Percentiles rank a stretch among this genome's conserved stretches.
Conservation (phyloP, 2,329 filamentous ascomycete species). For the Pseudocercospora musae region DNA sequence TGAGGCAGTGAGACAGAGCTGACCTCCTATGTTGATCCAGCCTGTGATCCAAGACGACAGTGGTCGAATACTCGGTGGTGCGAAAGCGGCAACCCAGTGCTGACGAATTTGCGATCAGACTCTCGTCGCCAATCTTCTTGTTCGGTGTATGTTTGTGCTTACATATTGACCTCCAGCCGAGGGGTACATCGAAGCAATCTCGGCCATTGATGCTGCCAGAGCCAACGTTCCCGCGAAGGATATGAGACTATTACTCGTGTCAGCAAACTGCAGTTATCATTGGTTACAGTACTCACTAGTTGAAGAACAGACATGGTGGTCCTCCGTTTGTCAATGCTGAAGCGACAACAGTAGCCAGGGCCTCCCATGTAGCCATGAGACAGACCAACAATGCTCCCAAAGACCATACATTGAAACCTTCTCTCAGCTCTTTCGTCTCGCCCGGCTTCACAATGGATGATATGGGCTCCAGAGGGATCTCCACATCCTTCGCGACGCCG, state of each 20-base stretch:
- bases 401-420: constrained; percentile 38
- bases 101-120: constrained; percentile 41
- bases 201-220: constrained; percentile 41
- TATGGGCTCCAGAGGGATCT: constrained; percentile 12
- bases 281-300: constrained; percentile 34
- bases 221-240: constrained; percentile 42
- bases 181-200: constrained; percentile 41
- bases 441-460: constrained; percentile 13
- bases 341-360: constrained; percentile 46
- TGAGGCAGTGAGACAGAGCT: constrained; percentile 19
- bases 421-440: constrained; percentile 11
- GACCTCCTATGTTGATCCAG: constrained; percentile 24
- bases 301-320: constrained; percentile 48
- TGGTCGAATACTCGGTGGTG: constrained; percentile 35
- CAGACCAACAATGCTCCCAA: constrained; percentile 46
- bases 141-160: neutral
- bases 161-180: constrained; percentile 28
- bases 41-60: constrained; percentile 40
- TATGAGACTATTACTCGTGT: constrained; percentile 36
- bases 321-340: constrained; percentile 46
- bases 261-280: neutral
- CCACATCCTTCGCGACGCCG: constrained; percentile 1
- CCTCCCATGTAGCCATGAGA: constrained; percentile 54
- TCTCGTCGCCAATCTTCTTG: neutral
- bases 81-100: constrained; percentile 46